A percentile compares a stretch with the other conserved stretches of the same genome.
Conservation (phyloP, 1,139 yeast species). For the Scheffersomyces illinoinensis region DNA sequence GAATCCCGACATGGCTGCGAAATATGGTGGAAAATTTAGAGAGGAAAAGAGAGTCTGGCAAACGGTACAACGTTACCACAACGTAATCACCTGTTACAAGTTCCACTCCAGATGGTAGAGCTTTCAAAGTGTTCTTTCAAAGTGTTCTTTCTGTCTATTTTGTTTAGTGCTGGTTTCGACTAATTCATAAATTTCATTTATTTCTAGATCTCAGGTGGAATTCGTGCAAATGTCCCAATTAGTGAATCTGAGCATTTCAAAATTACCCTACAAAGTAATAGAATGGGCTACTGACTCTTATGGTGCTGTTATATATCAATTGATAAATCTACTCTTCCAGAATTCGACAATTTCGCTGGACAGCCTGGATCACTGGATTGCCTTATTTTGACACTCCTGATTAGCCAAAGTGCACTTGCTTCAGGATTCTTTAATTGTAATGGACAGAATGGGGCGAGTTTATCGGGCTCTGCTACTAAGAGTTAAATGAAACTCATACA, state of each 20-base stretch:
- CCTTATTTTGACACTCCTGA: background rate
- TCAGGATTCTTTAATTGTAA: background rate
- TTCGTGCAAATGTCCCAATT: background rate
- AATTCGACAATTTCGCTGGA: background rate
- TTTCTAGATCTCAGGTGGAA: background rate
- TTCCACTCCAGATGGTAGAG: too few species aligned
- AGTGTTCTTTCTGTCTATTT: background rate
- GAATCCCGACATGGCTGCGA: background rate
- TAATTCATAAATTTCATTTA: too few species aligned
- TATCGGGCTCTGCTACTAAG: background rate
- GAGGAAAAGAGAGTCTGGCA: background rate
- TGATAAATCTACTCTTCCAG: background rate
- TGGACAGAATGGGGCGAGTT: background rate
- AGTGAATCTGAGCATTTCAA: background rate
- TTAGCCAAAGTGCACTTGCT: background rate
- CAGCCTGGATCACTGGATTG: background rate
- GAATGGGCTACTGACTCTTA: background rate
- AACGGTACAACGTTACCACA: background rate
- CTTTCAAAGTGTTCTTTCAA: background rate
- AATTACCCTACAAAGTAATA: background rate
- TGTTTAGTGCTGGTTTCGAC: background rate
- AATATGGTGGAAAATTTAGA: background rate
- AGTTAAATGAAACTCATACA: too few species aligned
- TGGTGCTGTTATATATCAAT: background rate
- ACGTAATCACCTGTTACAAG: background rate